These are phyloP conservation scores for Bretschneidera sinensis DNA, from an alignment of 345 rosid genomes.

Conservation along the genomic window DNA sequence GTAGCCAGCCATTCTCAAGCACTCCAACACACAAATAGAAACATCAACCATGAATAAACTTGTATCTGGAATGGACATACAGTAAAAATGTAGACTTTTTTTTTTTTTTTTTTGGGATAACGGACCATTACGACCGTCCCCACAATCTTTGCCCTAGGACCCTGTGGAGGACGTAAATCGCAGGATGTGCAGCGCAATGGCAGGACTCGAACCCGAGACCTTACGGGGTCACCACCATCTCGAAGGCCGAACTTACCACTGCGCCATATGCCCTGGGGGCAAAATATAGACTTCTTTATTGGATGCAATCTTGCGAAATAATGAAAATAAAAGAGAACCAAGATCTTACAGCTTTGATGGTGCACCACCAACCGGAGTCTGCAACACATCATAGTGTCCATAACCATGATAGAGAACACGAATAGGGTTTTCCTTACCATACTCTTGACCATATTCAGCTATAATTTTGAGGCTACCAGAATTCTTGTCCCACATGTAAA, in stretches of 20 bases:
- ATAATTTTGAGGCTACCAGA: conserved; percentile 36
- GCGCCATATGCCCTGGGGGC: no score
- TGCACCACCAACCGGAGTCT: conserved; percentile 13
- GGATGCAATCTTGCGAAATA: neutral
- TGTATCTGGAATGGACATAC: neutral
- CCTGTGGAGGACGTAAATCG: no score
- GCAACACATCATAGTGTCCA: conserved; percentile 60
- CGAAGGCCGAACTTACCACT: no score
- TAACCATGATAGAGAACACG: conserved; percentile 54
- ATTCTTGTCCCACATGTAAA: conserved; percentile 44
- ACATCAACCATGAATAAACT: neutral
- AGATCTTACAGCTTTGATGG: conserved; percentile 37
- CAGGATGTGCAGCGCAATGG: no score
- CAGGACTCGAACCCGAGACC: no score
- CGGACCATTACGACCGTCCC: no score
- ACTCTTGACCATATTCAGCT: conserved; percentile 64
- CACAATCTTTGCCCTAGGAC: no score
- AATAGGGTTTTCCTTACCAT: conserved; percentile 47
- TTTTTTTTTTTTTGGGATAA: no score
- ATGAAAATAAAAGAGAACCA: conserved; percentile 1
- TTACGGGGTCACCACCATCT: no score
- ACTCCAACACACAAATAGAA: no score
- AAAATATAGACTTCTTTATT: no score
- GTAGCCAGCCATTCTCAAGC: no score
- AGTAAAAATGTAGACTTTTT: neutral